Conservation (phyloP, 805 yeast genomes). For the Candida takata region DNA sequence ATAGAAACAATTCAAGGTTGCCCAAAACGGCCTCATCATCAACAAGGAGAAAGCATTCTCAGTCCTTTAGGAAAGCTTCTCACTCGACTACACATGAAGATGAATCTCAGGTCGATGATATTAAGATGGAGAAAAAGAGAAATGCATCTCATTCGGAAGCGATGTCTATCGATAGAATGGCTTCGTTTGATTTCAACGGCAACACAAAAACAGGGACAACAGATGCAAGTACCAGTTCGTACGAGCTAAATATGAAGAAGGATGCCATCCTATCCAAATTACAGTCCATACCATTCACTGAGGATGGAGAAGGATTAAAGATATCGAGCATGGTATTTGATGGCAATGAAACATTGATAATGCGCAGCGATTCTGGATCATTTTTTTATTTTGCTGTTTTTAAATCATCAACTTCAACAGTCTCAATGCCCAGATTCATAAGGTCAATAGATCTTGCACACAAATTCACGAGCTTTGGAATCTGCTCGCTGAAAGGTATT, state of each 20-base stretch:
- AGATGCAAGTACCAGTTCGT: slow-evolving; percentile 34
- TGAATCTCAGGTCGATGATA: slow-evolving; percentile 5
- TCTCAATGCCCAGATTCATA: slow-evolving; percentile 28
- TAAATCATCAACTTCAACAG: slow-evolving; percentile 27
- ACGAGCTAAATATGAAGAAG: slow-evolving; percentile 36
- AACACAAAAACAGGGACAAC: slow-evolving; percentile 33
- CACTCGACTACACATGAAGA: slow-evolving; percentile 4
- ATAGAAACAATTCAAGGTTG: slow-evolving; percentile 9
- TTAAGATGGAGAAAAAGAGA: slow-evolving; percentile 23
- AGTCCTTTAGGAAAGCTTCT: slow-evolving; percentile 13
- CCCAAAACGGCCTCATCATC: slow-evolving; percentile 1
- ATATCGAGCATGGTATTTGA: slow-evolving; percentile 35
- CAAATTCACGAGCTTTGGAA: slow-evolving; percentile 33
- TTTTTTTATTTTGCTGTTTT: slow-evolving; percentile 47
- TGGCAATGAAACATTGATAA: slow-evolving; percentile 55
- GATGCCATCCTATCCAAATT: slow-evolving; percentile 67
- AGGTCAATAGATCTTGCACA: slow-evolving; percentile 26
- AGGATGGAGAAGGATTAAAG: slow-evolving; percentile 27
- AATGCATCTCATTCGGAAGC: slow-evolving; percentile 32
- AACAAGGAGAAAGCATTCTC: slow-evolving; percentile 18
- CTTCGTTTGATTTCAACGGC: slow-evolving; percentile 35
- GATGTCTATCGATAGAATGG: slow-evolving; percentile 38
- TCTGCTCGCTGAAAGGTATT: slow-evolving; percentile 34
- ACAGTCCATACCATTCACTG: slow-evolving; percentile 32
- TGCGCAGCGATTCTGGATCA: slow-evolving; percentile 37